Percentiles rank a stretch among this genome's conserved stretches.
phyloP scores from a whole-genome alignment of 83 land plant genomes.

The Picea mariana region DNA sequence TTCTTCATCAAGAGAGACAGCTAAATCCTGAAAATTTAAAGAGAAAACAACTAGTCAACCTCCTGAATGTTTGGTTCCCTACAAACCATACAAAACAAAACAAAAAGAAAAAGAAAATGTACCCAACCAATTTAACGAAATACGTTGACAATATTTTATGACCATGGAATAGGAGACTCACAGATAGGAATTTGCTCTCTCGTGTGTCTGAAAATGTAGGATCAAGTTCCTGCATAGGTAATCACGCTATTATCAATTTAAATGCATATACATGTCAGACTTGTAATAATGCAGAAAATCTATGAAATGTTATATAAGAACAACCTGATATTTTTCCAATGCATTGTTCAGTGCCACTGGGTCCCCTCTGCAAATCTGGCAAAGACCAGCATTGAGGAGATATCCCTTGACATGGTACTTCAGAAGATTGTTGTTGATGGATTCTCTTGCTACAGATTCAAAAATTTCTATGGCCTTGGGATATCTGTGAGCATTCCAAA shows the following conservation, averaged over 20 bases:
- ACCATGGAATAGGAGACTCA: constrained; percentile 30
- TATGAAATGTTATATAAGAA: background rate
- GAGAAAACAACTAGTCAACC: background rate
- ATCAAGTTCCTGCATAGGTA: constrained; percentile 77
- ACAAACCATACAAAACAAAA: background rate
- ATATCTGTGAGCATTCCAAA: constrained; percentile 50
- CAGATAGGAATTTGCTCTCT: constrained; percentile 76
- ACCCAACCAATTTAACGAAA: background rate
- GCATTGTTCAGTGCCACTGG: constrained; percentile 71
- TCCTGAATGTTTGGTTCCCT: background rate
- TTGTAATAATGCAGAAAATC: background rate
- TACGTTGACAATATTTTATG: background rate
- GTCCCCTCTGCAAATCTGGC: constrained; percentile 86
- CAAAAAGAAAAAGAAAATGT: too few relatives aligned
- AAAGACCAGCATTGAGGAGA: constrained; percentile 86
- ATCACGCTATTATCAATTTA: background rate
- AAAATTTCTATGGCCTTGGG: constrained; percentile 75
- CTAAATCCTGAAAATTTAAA: constrained; percentile 31
- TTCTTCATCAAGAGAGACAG: constrained; percentile 28
- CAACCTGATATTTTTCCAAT: constrained; percentile 86
- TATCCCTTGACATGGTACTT: constrained; percentile 88
- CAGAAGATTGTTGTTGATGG: constrained; percentile 67
- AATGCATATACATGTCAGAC: background rate
- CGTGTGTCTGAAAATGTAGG: constrained; percentile 93
- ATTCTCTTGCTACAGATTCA: constrained; percentile 73